Evolutionary conservation across 495 filamentous ascomycete species (phyloP).

Genomic region (Trichoderma gamsii): DNA sequence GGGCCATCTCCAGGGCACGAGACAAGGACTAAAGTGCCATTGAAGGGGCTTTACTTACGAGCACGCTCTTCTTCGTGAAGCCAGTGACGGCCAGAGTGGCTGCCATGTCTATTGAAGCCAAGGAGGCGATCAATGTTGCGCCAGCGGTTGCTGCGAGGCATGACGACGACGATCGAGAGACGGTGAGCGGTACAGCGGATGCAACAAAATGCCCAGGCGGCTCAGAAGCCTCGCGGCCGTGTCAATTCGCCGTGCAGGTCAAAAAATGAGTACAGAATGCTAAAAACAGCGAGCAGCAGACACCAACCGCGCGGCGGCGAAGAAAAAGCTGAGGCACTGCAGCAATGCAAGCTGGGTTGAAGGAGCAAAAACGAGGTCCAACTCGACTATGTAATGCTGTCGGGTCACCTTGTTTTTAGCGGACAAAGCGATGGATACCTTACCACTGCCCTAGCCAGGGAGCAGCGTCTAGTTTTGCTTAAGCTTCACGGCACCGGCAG

Average conservation of each 20-base stretch:
- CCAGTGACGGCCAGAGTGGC: slow-evolving; percentile 11
- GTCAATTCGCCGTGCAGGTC: not conserved
- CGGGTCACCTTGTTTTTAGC: not conserved
- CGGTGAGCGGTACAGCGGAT: not conserved
- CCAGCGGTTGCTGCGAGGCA: slow-evolving; percentile 11
- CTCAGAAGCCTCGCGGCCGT: not conserved
- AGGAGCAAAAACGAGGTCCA: not conserved
- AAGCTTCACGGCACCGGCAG: not conserved
- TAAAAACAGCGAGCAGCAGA: not conserved
- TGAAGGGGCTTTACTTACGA: not conserved
- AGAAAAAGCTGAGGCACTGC: not conserved
- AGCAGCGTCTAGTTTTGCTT: slow-evolving; percentile 1
- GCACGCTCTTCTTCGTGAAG: slow-evolving; percentile 14
- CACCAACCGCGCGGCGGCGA: not conserved
- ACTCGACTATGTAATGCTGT: not conserved
- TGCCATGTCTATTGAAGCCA: slow-evolving; percentile 13
- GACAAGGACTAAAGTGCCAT: not conserved
- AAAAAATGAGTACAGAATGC: not conserved
- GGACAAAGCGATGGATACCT: not conserved
- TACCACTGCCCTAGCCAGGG: not conserved
- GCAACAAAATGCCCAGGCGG: not conserved
- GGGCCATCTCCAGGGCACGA: not conserved
- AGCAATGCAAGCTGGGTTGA: not conserved
- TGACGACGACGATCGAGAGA: not conserved
- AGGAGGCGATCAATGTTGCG: slow-evolving; percentile 14